Evolutionary conservation across 345 rosid species (phyloP).

Genomic region (Brassica nigra): DNA sequence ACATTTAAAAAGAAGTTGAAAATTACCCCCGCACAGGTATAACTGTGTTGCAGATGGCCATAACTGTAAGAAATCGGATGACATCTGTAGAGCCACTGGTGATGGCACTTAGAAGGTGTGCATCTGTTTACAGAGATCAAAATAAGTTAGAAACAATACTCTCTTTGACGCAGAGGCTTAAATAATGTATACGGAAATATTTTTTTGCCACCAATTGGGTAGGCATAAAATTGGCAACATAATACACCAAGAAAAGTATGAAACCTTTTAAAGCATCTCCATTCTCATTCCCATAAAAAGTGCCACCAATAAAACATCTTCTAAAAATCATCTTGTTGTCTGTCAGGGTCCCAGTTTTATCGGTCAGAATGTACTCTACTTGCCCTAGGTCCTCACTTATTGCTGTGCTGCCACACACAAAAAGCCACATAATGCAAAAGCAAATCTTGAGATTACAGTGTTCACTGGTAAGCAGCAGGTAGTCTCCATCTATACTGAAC

Average conservation of each 20-base stretch:
- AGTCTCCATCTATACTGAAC: constrained; percentile 38
- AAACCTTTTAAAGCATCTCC: constrained; percentile 97
- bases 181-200: neutral
- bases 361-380: constrained; percentile 97
- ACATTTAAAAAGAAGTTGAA: neutral
- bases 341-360: constrained; percentile 97
- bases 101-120: constrained; percentile 66
- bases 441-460: neutral
- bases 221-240: neutral
- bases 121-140: constrained; percentile 51
- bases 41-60: constrained; percentile 97
- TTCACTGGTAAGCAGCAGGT: constrained; percentile 16
- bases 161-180: constrained; percentile 20
- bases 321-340: constrained; percentile 95
- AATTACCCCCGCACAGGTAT: constrained; percentile 78
- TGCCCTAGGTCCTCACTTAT: constrained; percentile 99
- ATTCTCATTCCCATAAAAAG: constrained; percentile 80
- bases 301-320: constrained; percentile 88
- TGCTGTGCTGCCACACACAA: constrained; percentile 94
- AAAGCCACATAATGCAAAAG: constrained; percentile 27
- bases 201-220: no score
- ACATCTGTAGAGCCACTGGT: constrained; percentile 80
- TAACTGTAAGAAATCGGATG: constrained; percentile 77
- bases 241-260: constrained; percentile 12
- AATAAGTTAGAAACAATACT: constrained; percentile 23